Percentiles rank a stretch among this genome's conserved stretches.
Conservation (phyloP, 305 asterid species). For the Coffea humblotiana region DNA sequence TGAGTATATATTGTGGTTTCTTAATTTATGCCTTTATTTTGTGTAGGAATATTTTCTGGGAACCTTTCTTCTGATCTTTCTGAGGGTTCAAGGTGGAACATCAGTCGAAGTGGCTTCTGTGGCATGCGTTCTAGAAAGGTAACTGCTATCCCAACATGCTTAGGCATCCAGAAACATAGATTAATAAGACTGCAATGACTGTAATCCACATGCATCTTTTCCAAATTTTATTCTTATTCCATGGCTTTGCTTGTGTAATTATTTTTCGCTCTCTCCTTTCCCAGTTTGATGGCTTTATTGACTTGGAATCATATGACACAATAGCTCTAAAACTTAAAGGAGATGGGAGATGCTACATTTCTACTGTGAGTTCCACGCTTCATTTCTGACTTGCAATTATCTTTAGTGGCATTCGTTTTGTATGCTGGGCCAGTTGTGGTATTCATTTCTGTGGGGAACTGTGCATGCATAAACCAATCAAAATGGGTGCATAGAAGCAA, state of each 20-base stretch:
- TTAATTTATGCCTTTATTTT: neutral
- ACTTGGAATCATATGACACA: constrained; percentile 82
- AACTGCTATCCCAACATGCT: constrained; percentile 8
- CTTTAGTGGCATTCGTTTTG: neutral
- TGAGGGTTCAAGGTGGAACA: constrained; percentile 78
- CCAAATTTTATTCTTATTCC: neutral
- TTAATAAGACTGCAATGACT: neutral
- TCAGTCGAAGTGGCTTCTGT: constrained; percentile 88
- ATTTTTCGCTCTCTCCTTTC: neutral
- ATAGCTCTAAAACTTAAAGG: constrained; percentile 83
- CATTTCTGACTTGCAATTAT: neutral
- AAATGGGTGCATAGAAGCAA: neutral
- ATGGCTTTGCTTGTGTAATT: neutral
- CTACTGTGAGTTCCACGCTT: constrained; percentile 69
- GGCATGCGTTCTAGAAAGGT: constrained; percentile 98
- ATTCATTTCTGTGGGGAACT: neutral
- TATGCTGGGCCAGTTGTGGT: neutral
- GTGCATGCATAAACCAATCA: neutral
- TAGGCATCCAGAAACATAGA: no score
- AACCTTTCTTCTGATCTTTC: constrained; percentile 77
- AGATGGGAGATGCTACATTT: constrained; percentile 92
- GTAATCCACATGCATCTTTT: neutral
- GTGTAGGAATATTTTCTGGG: constrained; percentile 82
- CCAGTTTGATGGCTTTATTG: constrained; percentile 96
- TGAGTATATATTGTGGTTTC: constrained; percentile 13